phyloP scores from a whole-genome alignment of 306 rosid genomes.

The Echinosophora koreensis region DNA sequence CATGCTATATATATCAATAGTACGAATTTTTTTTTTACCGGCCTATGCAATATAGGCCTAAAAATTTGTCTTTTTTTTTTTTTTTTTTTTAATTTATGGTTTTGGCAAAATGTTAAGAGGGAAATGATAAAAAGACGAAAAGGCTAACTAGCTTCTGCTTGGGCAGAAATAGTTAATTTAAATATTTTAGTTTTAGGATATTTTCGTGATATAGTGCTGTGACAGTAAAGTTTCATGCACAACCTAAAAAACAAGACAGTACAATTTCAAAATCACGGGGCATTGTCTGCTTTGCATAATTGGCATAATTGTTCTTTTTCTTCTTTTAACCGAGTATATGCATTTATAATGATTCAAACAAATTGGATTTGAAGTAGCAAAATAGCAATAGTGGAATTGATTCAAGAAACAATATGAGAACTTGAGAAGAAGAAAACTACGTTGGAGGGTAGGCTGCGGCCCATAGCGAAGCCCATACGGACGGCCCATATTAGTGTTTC shows the following conservation, averaged over 20 bases:
- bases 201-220: conserved; percentile 12
- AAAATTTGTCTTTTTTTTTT: no score
- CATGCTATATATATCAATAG: background rate
- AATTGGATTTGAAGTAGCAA: no score
- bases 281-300: background rate
- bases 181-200: conserved; percentile 21
- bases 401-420: background rate
- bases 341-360: background rate
- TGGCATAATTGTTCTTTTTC: background rate
- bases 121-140: conserved; percentile 23
- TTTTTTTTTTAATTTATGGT: background rate
- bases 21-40: background rate
- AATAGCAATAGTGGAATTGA: background rate
- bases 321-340: no score
- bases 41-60: background rate
- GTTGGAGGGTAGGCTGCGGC: background rate
- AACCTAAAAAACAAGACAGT: background rate
- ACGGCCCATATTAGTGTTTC: conserved; percentile 2
- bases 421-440: background rate
- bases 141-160: conserved; percentile 11
- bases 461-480: background rate
- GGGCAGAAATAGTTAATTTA: background rate
- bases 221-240: background rate
- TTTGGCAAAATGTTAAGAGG: background rate
- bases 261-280: conserved; percentile 14